phyloP scores from a whole-genome alignment of 305 asterid genomes.

The Fraxinus baroniana region DNA sequence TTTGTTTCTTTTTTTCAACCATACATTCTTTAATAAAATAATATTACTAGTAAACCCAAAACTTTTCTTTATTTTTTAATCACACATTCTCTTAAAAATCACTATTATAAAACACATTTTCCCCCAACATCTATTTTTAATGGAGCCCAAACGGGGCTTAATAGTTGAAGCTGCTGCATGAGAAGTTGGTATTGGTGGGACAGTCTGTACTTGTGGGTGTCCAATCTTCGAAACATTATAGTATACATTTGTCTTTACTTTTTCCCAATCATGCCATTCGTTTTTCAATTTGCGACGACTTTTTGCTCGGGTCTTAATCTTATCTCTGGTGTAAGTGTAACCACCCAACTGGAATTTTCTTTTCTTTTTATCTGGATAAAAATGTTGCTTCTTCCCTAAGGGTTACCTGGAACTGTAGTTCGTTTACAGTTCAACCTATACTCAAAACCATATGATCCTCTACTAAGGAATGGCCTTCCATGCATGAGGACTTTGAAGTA shows the following conservation, averaged over 20 bases:
- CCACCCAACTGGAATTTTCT: neutral
- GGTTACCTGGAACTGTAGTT: neutral
- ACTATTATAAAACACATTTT: neutral
- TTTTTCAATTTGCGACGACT: neutral
- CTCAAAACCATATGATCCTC: neutral
- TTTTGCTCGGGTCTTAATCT: neutral
- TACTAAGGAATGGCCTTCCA: neutral
- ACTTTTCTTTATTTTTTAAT: neutral
- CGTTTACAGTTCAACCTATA: neutral
- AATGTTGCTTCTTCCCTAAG: neutral
- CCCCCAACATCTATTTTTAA: neutral
- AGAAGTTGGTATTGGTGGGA: conserved; percentile 8
- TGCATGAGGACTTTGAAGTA: neutral
- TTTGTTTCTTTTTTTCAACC: neutral
- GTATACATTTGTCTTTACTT: neutral
- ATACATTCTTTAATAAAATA: neutral
- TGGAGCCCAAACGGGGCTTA: neutral
- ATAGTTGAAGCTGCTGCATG: neutral
- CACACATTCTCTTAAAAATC: neutral
- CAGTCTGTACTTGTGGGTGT: conserved; percentile 7
- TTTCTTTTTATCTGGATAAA: neutral
- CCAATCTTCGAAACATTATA: conserved; percentile 3
- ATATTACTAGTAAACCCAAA: neutral
- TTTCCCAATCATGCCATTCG: neutral
- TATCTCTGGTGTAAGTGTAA: neutral